These are phyloP conservation scores for Fusarium neocosmosporiellum DNA, from an alignment of 2,329 filamentous ascomycete genomes.

Conservation along the genomic window DNA sequence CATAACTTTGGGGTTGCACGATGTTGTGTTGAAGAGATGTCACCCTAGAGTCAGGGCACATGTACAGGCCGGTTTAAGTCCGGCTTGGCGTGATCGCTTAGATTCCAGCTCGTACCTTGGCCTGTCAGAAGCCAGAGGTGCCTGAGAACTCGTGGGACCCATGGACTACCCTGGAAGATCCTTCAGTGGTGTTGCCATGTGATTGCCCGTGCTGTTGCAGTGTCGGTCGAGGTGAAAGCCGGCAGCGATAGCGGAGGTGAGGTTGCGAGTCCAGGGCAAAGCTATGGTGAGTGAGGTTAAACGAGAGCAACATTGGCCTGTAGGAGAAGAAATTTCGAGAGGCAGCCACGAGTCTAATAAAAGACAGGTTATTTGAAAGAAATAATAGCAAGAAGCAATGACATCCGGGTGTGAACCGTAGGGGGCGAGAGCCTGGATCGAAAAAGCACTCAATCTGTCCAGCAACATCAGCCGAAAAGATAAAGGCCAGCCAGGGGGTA, in stretches of 20 bases:
- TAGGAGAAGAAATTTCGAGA: background rate
- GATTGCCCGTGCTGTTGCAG: background rate
- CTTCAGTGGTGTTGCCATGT: background rate
- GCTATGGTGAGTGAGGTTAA: background rate
- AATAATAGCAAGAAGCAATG: background rate
- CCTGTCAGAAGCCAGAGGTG: background rate
- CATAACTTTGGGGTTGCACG: background rate
- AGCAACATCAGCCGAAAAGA: background rate
- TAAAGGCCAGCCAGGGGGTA: background rate
- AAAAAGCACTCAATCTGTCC: background rate
- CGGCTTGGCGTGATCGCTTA: background rate
- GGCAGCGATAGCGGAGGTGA: background rate
- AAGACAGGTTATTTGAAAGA: too few relatives aligned
- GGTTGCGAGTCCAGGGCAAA: background rate
- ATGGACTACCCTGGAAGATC: background rate
- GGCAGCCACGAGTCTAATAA: background rate
- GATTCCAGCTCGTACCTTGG: background rate
- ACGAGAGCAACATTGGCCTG: background rate
- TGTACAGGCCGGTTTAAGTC: background rate
- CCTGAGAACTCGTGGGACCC: background rate
- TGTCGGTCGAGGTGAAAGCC: background rate
- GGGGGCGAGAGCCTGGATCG: background rate
- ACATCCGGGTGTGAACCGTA: background rate
- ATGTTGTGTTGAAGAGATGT: background rate
- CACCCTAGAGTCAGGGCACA: background rate